Conservation (phyloP, 2,329 filamentous ascomycete genomes). For the Endoconidiophora polonica region DNA sequence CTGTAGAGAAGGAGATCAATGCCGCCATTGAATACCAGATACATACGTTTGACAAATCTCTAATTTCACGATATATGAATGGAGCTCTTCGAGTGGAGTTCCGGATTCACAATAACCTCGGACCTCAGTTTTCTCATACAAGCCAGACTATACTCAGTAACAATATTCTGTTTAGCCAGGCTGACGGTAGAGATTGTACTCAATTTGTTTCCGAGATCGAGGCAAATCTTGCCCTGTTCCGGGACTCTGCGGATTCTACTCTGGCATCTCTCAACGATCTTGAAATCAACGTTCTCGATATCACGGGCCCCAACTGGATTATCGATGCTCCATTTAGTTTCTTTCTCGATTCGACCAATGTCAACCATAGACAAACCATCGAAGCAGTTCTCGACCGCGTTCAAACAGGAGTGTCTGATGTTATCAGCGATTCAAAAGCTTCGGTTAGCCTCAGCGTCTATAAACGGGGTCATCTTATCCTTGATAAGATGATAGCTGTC, state of each 20-base stretch:
- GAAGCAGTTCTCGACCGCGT: conserved; percentile 34
- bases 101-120: conserved; percentile 32
- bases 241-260: conserved; percentile 26
- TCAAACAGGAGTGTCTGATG: conserved; percentile 32
- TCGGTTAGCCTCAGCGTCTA: conserved; percentile 31
- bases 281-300: conserved; percentile 29
- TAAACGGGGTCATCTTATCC: conserved; percentile 35
- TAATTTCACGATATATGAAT: conserved; percentile 19
- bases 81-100: conserved; percentile 30
- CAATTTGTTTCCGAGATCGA: conserved; percentile 27
- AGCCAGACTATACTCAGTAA: conserved; percentile 27
- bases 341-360: conserved; percentile 25
- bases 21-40: conserved; percentile 25
- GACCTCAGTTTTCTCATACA: conserved; percentile 29
- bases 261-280: conserved; percentile 30
- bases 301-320: conserved; percentile 30
- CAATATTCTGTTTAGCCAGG: conserved; percentile 29
- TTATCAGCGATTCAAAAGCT: conserved; percentile 30
- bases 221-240: conserved; percentile 21
- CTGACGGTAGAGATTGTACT: conserved; percentile 26
- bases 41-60: conserved; percentile 13
- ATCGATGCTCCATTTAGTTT: conserved; percentile 30
- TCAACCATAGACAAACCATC: conserved; percentile 28
- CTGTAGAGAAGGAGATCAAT: conserved; percentile 27
- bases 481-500: conserved; percentile 32